phyloP scores from a whole-genome alignment of 2,329 filamentous ascomycete species.

The Herpotrichia juniperi region DNA sequence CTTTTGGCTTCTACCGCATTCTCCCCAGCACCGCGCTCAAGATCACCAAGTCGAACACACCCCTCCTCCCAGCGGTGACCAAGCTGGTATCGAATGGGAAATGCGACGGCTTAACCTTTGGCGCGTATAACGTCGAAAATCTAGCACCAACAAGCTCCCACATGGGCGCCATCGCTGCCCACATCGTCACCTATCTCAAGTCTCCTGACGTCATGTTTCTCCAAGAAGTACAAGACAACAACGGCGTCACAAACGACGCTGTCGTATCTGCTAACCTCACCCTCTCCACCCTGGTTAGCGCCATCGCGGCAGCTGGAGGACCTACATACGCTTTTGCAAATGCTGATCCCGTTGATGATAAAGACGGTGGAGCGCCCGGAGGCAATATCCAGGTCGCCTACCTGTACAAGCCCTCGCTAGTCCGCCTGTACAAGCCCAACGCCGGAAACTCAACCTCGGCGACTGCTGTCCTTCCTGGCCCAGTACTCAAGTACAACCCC shows the following conservation, averaged over 20 bases:
- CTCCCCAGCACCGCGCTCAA: slow-evolving; percentile 66
- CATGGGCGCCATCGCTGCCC: slow-evolving; percentile 64
- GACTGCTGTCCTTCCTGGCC: slow-evolving; percentile 63
- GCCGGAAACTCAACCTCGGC: slow-evolving; percentile 61
- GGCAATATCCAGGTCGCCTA: slow-evolving; percentile 76
- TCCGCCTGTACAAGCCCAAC: slow-evolving; percentile 66
- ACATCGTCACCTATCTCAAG: slow-evolving; percentile 69
- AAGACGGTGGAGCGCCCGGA: slow-evolving; percentile 70
- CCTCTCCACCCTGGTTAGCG: slow-evolving; percentile 60
- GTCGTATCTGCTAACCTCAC: slow-evolving; percentile 64
- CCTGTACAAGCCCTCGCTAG: slow-evolving; percentile 66
- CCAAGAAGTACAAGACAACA: slow-evolving; percentile 74
- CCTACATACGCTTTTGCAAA: slow-evolving; percentile 64
- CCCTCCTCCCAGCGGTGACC: slow-evolving; percentile 57
- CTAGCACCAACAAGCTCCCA: slow-evolving; percentile 62
- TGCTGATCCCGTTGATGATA: slow-evolving; percentile 64
- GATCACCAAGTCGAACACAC: slow-evolving; percentile 52
- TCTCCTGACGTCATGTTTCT: slow-evolving; percentile 71
- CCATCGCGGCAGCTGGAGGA: slow-evolving; percentile 58
- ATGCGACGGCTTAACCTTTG: slow-evolving; percentile 68
- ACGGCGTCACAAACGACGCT: slow-evolving; percentile 66
- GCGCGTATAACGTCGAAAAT: slow-evolving; percentile 75
- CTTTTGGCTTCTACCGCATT: slow-evolving; percentile 73
- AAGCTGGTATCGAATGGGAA: slow-evolving; percentile 60
- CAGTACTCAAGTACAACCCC: slow-evolving; percentile 70